Base-by-base conservation (phyloP, 352 stramenopile species). In the Phytopythium vexans region DNA sequence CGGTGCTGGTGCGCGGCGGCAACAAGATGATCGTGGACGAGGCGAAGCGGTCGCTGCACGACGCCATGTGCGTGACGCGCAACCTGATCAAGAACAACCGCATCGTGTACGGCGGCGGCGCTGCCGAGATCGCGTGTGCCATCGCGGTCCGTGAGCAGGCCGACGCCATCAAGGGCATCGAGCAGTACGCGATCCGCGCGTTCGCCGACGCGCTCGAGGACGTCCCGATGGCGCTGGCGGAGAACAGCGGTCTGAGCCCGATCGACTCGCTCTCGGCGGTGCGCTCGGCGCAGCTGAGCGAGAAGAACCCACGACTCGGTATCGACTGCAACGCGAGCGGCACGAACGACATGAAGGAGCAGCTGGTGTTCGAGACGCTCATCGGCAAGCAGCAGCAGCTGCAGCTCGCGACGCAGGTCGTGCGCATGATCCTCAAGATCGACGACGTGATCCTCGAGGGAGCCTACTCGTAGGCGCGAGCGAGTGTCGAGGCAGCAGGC, bases 361-460 rank as follows among this genome's bases (percentile, higher is more conserved):
- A 99, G 60, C 86, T 97, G 54, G 97, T 99, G 38, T 99, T 99
- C 72, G 97, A 99, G 77, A 99, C 97, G 44, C 80, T 99, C 14
- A 99, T 99, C 74, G 97, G 97, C 65, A 99, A 99, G 84, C 96
- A 99, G 80, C 96, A 99, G 75, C 97, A 99, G 82, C 76, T 99
- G 42, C 93, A 98, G 72, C 74, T 99, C 35, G 97, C 97, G 36
- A 99, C 97, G 42, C 97, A 99, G 79, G 95, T 99, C 41, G 97
- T 99, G 66, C 98, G 98, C 71, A 99, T 99, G 97, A 99, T 99
- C 69, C 87, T 99, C 54, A 99, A 99, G 89, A 99, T 99, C 65
- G 97, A 99, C 76, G 97, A 99, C 82, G 95, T 99, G 33, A 99
- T 99, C 79, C 87, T 97, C 60, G 79, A 97, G 64, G 94, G 93